Evolutionary conservation across 2,329 filamentous ascomycete species (phyloP), one percentile per base, ranked within the genome.

Genomic region (Alternaria sp.): DNA sequence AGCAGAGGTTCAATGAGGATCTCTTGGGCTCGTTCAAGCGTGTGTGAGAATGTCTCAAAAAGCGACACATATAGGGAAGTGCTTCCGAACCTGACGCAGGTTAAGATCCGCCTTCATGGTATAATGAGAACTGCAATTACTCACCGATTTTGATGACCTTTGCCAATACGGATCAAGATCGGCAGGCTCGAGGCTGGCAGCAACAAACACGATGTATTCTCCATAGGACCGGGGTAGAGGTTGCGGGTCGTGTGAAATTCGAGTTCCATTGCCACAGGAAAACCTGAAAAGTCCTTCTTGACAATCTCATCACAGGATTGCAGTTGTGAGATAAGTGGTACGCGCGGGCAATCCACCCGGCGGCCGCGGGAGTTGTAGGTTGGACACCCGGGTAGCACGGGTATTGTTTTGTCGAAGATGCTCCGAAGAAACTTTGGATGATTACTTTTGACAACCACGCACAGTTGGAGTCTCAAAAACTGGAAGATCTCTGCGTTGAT

Each of bases 361-460:
- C 21, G 46, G n/a, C 45, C 21, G 10, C 23, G 4, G 21, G 58
- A 30, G 5, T 30, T 28, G 26, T 41, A 15, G 6, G 7, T 18
- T 41, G 37, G 15, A 18, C n/a, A 41, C 37, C 33, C 33, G 33
- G 33, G 37, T 18, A 41, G n/a, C 37, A 2, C n/a, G 37, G 37
- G 20, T 11, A 51, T 20, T 33, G 12, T 20, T 33, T 37, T 15
- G 33, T 37, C 49, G 11, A 51, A 33, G 0, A 33, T 15, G 12
- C 26, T 33, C 12, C 12, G 6, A 12, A 33, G 4, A 30, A 60
- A 64, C 8, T n/a, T 8, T 15, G 37, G 14, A 3, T 60, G 37
- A 23, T 64, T 64, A 7, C 57, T 64, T 12, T 60, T 60, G 23
- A 64, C 28, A 6, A 64, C 45, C 30, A 64, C 46, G 15, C 54